phyloP scores from a whole-genome alignment of 1,284 basidiomycete genomes.

The Pseudozyma sp. region DNA sequence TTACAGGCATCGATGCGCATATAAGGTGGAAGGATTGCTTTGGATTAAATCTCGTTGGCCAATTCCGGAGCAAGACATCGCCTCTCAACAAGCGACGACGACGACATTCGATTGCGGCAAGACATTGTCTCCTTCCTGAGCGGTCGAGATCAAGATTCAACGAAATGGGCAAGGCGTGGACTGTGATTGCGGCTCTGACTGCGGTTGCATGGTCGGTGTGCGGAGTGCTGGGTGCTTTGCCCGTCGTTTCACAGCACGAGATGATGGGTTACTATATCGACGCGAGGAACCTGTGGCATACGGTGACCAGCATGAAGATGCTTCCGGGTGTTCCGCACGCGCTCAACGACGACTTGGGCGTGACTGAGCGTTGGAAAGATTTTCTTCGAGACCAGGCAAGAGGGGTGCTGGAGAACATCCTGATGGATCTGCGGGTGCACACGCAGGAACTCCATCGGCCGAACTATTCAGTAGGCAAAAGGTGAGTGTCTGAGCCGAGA shows the following conservation, averaged over 20 bases:
- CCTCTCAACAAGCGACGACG: too few species aligned
- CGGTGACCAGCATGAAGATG: slow-evolving; percentile 9
- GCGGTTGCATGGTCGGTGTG: not conserved
- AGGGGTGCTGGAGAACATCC: not conserved
- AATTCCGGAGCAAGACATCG: too few species aligned
- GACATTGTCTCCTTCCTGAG: too few species aligned
- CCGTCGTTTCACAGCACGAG: not conserved
- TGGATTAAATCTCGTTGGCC: too few species aligned
- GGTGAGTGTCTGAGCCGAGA: not conserved
- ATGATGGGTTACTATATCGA: slow-evolving; percentile 11
- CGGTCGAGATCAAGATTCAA: not conserved
- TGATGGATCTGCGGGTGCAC: not conserved
- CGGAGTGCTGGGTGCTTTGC: not conserved
- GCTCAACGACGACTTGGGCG: slow-evolving; percentile 13
- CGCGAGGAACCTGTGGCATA: slow-evolving; percentile 16
- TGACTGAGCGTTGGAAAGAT: slow-evolving; percentile 13
- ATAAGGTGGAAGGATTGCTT: too few species aligned
- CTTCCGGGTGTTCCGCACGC: slow-evolving; percentile 20
- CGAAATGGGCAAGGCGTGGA: not conserved
- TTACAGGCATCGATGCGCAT: too few species aligned
- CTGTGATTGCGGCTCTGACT: not conserved
- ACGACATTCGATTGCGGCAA: too few species aligned
- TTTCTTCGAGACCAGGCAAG: slow-evolving; percentile 13
- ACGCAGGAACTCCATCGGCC: not conserved
- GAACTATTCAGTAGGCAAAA: not conserved